Evolutionary conservation across 1,139 yeast genomes (phyloP), one percentile per base, ranked within the genome.

Genomic region (Yamadazyma diospyri): DNA sequence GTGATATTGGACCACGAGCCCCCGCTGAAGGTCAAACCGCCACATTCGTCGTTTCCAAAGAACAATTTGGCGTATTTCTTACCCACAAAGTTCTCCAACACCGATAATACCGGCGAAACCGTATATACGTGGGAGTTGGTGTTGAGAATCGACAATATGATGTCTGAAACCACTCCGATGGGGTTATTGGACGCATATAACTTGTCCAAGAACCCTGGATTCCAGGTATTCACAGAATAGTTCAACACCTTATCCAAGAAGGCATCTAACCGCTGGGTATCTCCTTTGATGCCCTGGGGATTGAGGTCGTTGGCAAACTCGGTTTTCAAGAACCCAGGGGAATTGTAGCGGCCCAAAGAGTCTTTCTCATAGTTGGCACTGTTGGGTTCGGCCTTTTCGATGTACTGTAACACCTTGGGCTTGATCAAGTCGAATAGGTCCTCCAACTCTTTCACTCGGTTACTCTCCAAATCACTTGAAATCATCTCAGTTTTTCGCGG

Each of bases 1-100:
- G 94, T 84, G 34, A 83, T 73, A 55, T 86, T 86, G 12, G 94
- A 83, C 78, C 89, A 85, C 4, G 92, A 81, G 0, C 95, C 95
- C 10, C 95, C 95, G 20, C 89, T 76, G 55, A 85, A 83, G 0
- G 95, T 86, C 46, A 86, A 64, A 0, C 95, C 95, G 16, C 95
- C 95, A 30, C 89, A 75, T 21, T 67, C 63, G 12, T 55, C 51
- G 29, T 55, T 46, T n/a, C 47, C 48, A 46, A 70, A 83, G 58
- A 81, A 85, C 46, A 81, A 45, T 30, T 61, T 55, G 3, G 95
- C 95, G 51, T 86, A 86, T 36, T 78, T 76, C 30, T 67, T 72
- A 4, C 83, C 77, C 24, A 84, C 78, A 38, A 69, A 69, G 53
- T 81, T 81, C 50, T 86, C 95, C 37, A 86, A 74, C 16, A 83